A percentile compares a stretch with the other conserved stretches of the same genome.
These are phyloP conservation scores for Salix exigua DNA, from an alignment of 345 rosid genomes.

Conservation along the genomic window DNA sequence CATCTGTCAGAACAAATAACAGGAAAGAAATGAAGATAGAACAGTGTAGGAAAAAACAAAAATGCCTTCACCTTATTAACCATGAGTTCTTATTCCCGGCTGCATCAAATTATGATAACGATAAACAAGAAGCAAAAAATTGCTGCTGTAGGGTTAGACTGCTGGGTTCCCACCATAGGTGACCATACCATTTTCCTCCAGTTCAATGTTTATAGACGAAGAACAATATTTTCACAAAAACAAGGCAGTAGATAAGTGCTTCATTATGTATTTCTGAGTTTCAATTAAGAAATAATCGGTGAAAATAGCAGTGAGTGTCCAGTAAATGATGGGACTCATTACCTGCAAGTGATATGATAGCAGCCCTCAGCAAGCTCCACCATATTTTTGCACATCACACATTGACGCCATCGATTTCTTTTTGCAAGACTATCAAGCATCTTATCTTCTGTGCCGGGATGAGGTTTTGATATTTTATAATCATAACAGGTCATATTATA, in stretches of 20 bases:
- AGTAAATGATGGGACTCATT: constrained; percentile 1
- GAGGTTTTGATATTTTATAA: constrained; percentile 41
- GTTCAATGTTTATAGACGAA: too few species aligned
- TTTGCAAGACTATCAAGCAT: constrained; percentile 42
- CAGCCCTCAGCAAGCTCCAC: constrained; percentile 53
- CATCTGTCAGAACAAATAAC: constrained; percentile 33
- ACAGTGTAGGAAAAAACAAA: neutral
- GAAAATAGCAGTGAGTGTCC: too few species aligned
- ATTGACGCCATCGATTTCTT: constrained; percentile 43
- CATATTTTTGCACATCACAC: constrained; percentile 46
- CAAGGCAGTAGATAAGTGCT: too few species aligned
- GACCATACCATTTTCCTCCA: too few species aligned
- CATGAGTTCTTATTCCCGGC: neutral
- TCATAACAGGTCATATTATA: constrained; percentile 37
- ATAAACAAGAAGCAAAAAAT: neutral
- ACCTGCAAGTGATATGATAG: constrained; percentile 66
- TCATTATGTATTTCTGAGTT: too few species aligned
- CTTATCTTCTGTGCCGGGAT: constrained; percentile 36
- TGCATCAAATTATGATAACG: neutral
- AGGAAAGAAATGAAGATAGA: neutral
- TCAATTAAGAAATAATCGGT: too few species aligned
- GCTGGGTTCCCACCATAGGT: too few species aligned
- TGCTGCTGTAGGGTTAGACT: neutral
- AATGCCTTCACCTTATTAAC: neutral
- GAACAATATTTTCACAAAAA: too few species aligned